Conservation (phyloP, 2,329 filamentous ascomycete species). For the Colletotrichum lindemuthianum region DNA sequence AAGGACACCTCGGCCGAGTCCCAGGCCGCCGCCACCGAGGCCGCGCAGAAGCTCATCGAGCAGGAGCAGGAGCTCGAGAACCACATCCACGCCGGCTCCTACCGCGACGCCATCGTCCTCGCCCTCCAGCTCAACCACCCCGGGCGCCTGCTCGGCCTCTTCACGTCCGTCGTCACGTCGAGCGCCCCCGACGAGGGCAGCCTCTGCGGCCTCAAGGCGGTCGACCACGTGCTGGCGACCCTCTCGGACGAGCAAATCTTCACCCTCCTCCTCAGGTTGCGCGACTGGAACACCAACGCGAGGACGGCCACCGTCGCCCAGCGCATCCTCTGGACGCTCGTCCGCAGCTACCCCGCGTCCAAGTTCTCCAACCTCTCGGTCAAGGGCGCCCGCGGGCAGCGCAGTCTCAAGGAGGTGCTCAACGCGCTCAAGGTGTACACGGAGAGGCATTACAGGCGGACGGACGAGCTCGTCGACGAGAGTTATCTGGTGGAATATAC, state of each 20-base stretch:
- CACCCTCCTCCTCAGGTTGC: constrained; percentile 79
- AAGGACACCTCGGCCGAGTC: constrained; percentile 88
- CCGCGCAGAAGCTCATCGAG: constrained; percentile 83
- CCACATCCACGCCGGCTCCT: constrained; percentile 87
- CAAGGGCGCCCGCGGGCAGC: constrained; percentile 65
- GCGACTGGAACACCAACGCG: constrained; percentile 98
- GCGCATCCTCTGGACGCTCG: constrained; percentile 80
- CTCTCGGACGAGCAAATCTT: constrained; percentile 89
- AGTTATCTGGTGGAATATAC: constrained; percentile 96
- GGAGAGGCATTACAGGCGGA: constrained; percentile 88
- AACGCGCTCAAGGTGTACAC: constrained; percentile 91
- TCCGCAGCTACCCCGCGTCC: constrained; percentile 82
- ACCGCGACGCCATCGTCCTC: constrained; percentile 91
- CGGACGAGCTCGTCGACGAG: constrained; percentile 92
- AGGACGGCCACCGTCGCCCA: constrained; percentile 87
- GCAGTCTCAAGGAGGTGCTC: constrained; percentile 83
- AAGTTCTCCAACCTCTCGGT: constrained; percentile 78
- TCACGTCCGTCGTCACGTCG: constrained; percentile 79
- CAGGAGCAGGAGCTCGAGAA: constrained; percentile 96
- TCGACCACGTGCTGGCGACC: constrained; percentile 84
- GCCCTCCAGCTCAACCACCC: constrained; percentile 96
- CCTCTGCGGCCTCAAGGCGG: constrained; percentile 71
- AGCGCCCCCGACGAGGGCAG: constrained; percentile 69
- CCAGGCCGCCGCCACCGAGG: constrained; percentile 76
- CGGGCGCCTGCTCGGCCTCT: constrained; percentile 83